phyloP scores from a whole-genome alignment of 768 basidiomycete species.

The Leccinellum luteum region DNA sequence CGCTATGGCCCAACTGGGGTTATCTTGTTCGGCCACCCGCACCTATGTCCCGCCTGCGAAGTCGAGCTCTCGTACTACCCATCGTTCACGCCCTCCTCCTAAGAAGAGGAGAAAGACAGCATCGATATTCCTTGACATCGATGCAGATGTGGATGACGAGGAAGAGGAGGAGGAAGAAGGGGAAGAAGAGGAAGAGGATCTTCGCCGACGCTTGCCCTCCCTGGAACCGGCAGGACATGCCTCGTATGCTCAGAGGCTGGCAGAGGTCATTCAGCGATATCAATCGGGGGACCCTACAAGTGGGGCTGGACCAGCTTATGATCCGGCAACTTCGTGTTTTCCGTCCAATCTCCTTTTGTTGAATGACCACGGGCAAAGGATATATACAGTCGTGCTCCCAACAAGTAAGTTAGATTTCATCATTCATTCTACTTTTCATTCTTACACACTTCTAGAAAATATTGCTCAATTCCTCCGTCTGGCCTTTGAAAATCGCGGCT shows the following conservation, averaged over 20 bases:
- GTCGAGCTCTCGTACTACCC: no score
- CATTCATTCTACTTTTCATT: not conserved
- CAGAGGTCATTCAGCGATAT: not conserved
- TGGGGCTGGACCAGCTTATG: not conserved
- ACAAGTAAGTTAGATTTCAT: not conserved
- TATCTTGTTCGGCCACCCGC: no score
- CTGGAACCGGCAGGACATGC: not conserved
- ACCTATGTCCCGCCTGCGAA: no score
- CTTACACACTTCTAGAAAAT: not conserved
- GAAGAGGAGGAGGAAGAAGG: not conserved
- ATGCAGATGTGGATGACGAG: not conserved
- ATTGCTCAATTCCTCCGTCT: not conserved
- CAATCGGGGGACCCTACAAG: not conserved
- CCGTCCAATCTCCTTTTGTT: not conserved
- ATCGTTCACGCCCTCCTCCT: no score
- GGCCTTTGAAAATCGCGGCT: not conserved
- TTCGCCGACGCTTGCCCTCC: not conserved
- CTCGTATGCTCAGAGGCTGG: not conserved
- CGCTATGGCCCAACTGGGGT: no score
- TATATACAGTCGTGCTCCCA: not conserved
- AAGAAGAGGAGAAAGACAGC: no score
- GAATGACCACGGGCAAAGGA: not conserved
- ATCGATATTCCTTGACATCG: no score
- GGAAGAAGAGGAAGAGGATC: not conserved
- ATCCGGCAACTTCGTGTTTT: not conserved